Conservation (phyloP, 2,329 filamentous ascomycete genomes). For the Trichoderma endophyticum region DNA sequence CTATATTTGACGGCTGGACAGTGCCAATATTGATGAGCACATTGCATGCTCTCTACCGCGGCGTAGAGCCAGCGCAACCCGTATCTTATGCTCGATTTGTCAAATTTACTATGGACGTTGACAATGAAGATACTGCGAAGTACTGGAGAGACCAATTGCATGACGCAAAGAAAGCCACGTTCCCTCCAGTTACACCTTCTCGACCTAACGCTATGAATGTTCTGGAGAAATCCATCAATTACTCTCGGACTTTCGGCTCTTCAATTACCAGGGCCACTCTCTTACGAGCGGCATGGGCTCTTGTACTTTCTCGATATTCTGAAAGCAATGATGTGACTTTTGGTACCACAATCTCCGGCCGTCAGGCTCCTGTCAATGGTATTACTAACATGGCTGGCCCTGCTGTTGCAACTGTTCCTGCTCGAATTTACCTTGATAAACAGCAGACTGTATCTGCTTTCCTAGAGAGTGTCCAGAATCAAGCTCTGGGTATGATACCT, state of each 20-base stretch:
- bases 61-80: background rate
- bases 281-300: conserved; percentile 27
- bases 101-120: conserved; percentile 8
- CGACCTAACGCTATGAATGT: background rate
- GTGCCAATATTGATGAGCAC: background rate
- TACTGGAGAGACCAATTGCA: conserved; percentile 14
- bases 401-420: conserved; percentile 31
- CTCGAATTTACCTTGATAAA: conserved; percentile 22
- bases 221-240: conserved; percentile 4
- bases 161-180: conserved; percentile 10
- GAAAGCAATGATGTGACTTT: conserved; percentile 26
- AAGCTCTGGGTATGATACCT: background rate
- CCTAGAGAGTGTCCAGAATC: conserved; percentile 18
- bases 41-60: conserved; percentile 12
- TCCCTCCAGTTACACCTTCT: background rate
- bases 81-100: conserved; percentile 20
- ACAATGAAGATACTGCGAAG: background rate
- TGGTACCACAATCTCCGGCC: conserved; percentile 29
- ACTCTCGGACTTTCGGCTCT: background rate
- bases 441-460: conserved; percentile 20
- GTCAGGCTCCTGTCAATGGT: conserved; percentile 27
- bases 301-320: conserved; percentile 25
- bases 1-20: conserved; percentile 27
- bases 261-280: conserved; percentile 23
- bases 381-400: conserved; percentile 30